Evolutionary conservation across 306 rosid genomes (phyloP), one percentile per base, ranked within the genome.

Genomic region (Sphenostylis stenocarpa): DNA sequence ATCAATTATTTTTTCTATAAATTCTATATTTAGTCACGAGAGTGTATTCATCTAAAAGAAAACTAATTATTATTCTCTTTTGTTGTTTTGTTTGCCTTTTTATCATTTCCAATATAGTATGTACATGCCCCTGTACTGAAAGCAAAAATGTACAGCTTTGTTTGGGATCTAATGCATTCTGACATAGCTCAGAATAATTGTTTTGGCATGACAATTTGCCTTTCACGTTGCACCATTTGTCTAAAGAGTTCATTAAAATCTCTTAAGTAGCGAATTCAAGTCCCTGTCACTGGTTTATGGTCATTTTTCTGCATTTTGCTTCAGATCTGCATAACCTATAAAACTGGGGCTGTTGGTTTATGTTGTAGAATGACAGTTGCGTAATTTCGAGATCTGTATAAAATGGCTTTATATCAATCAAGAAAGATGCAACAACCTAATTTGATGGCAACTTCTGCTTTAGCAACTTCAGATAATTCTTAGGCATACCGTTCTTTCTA

Each of bases 381-480:
- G 21, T 26, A 52, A 61, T 64, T 82, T 16, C 29, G 31, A 53
- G 19, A 70, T 82, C 52, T 61, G 44, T 62, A 29, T 24, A 77
- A 72, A 51, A 57, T 39, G 16, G 62, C 11, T 31, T 58, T n/a
- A 26, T 6, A 19, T 69, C 52, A 43, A 23, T 70, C 23, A 9
- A n/a, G 28, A 77, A 55, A 64, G 9, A 60, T 61, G 29, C 39
- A 75, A 60, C 39, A 75, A 60, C 53, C 56, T 57, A 19, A 45
- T 62, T 24, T 14, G 73, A 68, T 39, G 17, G 7, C 9, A 24
- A 57, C 43, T 28, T 67, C 51, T 76, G 63, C 76, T 63, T 36
- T 47, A 73, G 62, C 82, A 66, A 26, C 21, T 20, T 56, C 9
- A n/a, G 49, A 13, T 67, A 80, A 47, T 73, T 65, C 29, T 58